Evolutionary conservation across 371 early-diverging fungal species (phyloP), one percentile per base, ranked within the genome.

Genomic region (Mucor velutinosus): DNA sequence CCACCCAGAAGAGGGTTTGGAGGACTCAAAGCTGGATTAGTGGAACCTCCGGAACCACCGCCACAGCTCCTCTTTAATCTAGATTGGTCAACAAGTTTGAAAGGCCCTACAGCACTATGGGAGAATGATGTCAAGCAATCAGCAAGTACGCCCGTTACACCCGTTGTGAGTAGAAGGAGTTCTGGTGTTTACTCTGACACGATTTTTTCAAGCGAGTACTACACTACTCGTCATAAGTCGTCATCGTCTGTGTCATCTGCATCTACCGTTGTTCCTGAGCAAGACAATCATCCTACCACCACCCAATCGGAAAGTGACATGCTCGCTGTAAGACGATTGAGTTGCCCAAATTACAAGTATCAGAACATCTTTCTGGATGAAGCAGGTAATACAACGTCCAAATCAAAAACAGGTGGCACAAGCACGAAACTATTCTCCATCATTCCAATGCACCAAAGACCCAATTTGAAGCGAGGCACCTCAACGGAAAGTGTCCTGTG

Each of bases 21-120:
- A 7, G 65, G 65, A 23, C 33, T 64, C 39, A 65, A 61, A 53
- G 45, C 65, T 23, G 70, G 61, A n/a, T 49, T 58, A 45, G 59
- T 70, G 32, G 70, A 70, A 57, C 70, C 70, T 33, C 70, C 70
- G n/a, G 58, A 70, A 64, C 70, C 65, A 45, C 70, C 70, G 43
- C 70, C 65, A 45, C 65, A 65, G 30, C 65, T 70, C 61, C 61
- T 70, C 33, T 65, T 70, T 19, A 65, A 70, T 35, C 43, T 69
- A 12, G 32, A 53, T 1, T 69, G 69, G 69, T 69, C 69, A 33
- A 58, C 70, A n/a, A 39, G 56, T 19, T 43, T 55, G 32, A 23
- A 19, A 27, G 27, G 43, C 25, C 19, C 62, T 23, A 3, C 56
- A 21, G 7, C 25, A 19, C 3, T 39, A 30, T 58, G 62, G 55